Base-by-base conservation (phyloP, 805 yeast species). In the Hyphopichia homilentoma region DNA sequence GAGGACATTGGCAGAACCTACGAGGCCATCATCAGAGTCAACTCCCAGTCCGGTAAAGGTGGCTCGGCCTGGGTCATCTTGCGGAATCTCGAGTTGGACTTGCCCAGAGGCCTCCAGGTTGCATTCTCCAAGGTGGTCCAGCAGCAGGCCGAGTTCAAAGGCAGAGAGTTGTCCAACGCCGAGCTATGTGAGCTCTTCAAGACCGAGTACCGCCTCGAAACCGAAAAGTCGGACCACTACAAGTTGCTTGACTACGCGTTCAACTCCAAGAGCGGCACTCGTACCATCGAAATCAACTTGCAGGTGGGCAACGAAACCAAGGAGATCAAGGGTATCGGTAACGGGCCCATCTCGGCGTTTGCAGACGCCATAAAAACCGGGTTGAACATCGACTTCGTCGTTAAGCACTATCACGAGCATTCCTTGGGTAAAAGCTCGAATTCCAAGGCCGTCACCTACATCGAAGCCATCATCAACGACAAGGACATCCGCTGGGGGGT, bases 41-140 rank as follows among this genome's bases (percentile, higher is more conserved):
- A 84, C 61, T 84, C 93, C 8, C 94, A 84, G 61, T 76, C 85
- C 16, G 95, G 95, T 40, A 84, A 84, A 61, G 94, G 94, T 49
- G 94, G 94, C 44, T 83, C 90, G 7, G 85, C 94, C 5, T 84
- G 94, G 93, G 81, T 85, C 44, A 81, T 84, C 50, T 68, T 84
- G 52, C 72, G 85, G 43, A 73, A 75, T 44, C 70, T 85, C 57
- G 90, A 81, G 48, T 73, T 84, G 37, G 94, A 84, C 54, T 71
- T 85, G 45, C 95, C 95, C 25, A 75, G 90, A 55, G 83, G 82
- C 24, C 65, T 84, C 51, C 94, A 84, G 62, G 77, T 84, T 25
- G 82, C 80, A 25, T 84, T 81, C 54, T 81, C 89, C 19, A 74
- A 69, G 43, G 70, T 71, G 27, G 93, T 84, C 8, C 94, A 85